Conservation (phyloP, 2,329 filamentous ascomycete species). For the Arthrobotrys sphaeroides region DNA sequence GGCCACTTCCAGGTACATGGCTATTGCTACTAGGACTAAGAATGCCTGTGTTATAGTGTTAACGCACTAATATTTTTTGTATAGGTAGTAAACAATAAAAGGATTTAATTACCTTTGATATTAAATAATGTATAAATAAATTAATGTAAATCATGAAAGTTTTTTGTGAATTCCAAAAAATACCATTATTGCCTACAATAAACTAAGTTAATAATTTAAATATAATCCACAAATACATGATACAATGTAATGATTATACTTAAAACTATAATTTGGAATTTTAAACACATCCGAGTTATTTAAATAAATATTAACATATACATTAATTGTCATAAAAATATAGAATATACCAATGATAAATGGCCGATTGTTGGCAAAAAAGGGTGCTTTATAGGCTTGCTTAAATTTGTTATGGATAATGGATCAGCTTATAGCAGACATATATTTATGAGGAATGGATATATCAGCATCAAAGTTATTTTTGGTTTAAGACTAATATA, state of each 20-base stretch:
- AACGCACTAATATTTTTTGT: too few species aligned
- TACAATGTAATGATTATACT: neutral
- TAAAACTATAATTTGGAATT: constrained; percentile 3
- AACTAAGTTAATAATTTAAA: neutral
- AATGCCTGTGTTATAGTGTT: too few species aligned
- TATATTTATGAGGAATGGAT: neutral
- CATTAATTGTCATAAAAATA: constrained; percentile 24
- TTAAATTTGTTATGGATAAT: constrained; percentile 8
- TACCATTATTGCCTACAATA: constrained; percentile 55
- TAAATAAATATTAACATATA: constrained; percentile 5
- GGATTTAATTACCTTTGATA: constrained; percentile 55
- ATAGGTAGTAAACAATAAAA: too few species aligned
- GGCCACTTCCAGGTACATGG: constrained; percentile 56
- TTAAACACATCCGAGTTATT: constrained; percentile 10
- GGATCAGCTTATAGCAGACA: neutral
- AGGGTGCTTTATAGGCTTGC: constrained; percentile 2
- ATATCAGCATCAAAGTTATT: too few species aligned
- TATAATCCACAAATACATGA: too few species aligned
- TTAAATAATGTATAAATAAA: constrained; percentile 55
- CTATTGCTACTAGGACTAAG: constrained; percentile 55
- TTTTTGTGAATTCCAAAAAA: constrained; percentile 56
- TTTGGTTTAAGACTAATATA: too few species aligned
- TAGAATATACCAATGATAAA: constrained; percentile 10
- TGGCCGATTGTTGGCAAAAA: constrained; percentile 6
- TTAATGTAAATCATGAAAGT: constrained; percentile 55